Base-by-base conservation (phyloP, 1,284 basidiomycete genomes). In the Ceratobasidium sp. region DNA sequence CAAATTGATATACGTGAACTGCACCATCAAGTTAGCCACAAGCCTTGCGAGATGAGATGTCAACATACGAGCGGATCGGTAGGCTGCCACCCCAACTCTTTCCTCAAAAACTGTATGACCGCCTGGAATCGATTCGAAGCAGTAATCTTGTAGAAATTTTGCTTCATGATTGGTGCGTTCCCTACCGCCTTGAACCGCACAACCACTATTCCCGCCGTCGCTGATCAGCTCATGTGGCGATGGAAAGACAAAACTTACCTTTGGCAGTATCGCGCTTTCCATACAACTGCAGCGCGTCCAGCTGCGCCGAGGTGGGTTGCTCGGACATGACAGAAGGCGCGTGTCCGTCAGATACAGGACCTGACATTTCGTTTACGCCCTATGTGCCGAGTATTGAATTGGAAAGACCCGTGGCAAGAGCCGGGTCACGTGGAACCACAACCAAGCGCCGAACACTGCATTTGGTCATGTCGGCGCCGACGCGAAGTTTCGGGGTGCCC, bases 1-100 rank as follows among this genome's bases (percentile, higher is more conserved):
- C n/a, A 95, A 84, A 76, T 98, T 98, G 82, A 99, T 98, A 78
- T 98, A 99, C 4, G 95, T 93, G 80, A 97, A 98, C 96, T 98
- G 75, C 15, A 64, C 38, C 27, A 20, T n/a, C n/a, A n/a, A n/a
- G n/a, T n/a, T n/a, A 53, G 35, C 20, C 45, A 62, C 15, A 35
- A n/a, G 20, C 25, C 29, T 27, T n/a, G 34, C 27, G 20, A 43
- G 52, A 40, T 22, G n/a, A 4, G 47, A 22, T 27, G 47, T 3
- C 7, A 50, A 50, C 92, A 70, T 75, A 98, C 96, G 77, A 98
- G 79, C 0, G 94, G 88, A 75, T 98, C 96, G 0, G 88, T 86
- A 8, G 88, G 82, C 78, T 94, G 96, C 88, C 92, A 93, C 8
- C 90, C 91, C 52, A 98, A 80, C 77, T 98, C 94, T 75, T 90